Evolutionary conservation across 805 yeast genomes (phyloP).

Genomic region (Isabelozyma pseudorhagii): DNA sequence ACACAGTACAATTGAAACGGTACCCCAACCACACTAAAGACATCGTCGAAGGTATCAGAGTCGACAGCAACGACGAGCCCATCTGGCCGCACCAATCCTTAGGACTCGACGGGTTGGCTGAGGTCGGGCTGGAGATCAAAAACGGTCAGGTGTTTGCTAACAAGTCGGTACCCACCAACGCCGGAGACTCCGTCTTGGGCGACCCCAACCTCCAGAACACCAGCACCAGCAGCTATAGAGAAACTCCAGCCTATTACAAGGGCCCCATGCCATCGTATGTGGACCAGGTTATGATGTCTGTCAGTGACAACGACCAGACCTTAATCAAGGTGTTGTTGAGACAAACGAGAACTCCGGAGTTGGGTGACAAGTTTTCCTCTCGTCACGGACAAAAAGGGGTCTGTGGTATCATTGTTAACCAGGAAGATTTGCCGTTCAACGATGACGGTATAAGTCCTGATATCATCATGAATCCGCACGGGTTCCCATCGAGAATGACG

Average conservation of each 20-base stretch:
- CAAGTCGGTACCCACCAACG: conserved; percentile 87
- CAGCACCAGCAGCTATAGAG: conserved; percentile 66
- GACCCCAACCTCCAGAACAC: conserved; percentile 25
- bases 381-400: conserved; percentile 99
- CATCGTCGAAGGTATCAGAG: conserved; percentile 86
- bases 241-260: conserved; percentile 86
- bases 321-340: conserved; percentile 86
- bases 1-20: conserved; percentile 83
- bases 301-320: conserved; percentile 92
- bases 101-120: conserved; percentile 96
- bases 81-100: conserved; percentile 81
- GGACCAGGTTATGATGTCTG: conserved; percentile 97
- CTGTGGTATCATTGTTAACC: conserved; percentile 96
- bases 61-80: conserved; percentile 75
- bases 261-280: conserved; percentile 95
- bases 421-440: conserved; percentile 94
- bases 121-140: conserved; percentile 86
- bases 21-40: conserved; percentile 94
- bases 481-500: conserved; percentile 99
- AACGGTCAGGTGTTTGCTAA: conserved; percentile 94
- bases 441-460: conserved; percentile 93
- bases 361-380: conserved; percentile 96
- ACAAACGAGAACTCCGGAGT: conserved; percentile 95
- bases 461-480: conserved; percentile 98
- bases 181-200: conserved; percentile 61